A percentile compares a stretch with the other conserved stretches of the same genome.
phyloP scores from a whole-genome alignment of 208 protist genomes.

The Trypanosoma congolense region DNA sequence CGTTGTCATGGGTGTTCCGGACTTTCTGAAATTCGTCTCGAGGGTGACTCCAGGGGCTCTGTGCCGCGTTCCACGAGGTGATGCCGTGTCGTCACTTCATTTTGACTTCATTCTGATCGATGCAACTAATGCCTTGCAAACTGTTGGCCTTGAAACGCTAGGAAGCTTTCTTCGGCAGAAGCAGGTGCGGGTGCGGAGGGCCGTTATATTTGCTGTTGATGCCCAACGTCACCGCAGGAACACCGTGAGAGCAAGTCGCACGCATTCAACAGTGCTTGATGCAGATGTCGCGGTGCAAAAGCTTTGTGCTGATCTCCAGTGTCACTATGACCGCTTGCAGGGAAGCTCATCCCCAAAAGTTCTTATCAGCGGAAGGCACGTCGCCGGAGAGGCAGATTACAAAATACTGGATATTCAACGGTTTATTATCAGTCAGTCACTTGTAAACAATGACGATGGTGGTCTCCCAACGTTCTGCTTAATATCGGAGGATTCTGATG shows the following conservation, averaged over 20 bases:
- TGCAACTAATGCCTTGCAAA: slow-evolving; percentile 78
- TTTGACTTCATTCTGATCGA: slow-evolving; percentile 85
- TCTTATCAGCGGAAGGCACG: slow-evolving; percentile 63
- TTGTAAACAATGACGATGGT: slow-evolving; percentile 13
- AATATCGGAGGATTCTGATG: slow-evolving; percentile 84
- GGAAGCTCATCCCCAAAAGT: slow-evolving; percentile 27
- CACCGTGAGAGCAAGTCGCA: slow-evolving; percentile 48
- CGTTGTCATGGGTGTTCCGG: slow-evolving; percentile 75
- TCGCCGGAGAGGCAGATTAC: slow-evolving; percentile 86
- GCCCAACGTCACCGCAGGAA: slow-evolving; percentile 62
- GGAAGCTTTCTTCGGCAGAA: slow-evolving; percentile 34
- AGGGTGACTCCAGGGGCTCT: slow-evolving; percentile 57
- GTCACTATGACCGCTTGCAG: slow-evolving; percentile 19
- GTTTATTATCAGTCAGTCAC: slow-evolving; percentile 30
- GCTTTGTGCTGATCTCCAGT: slow-evolving; percentile 35
- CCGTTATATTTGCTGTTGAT: slow-evolving; percentile 79
- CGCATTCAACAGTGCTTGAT: slow-evolving; percentile 56
- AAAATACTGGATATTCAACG: slow-evolving; percentile 82
- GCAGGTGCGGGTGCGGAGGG: slow-evolving; percentile 29
- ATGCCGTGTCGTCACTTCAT: slow-evolving; percentile 17
- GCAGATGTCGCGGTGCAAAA: slow-evolving; percentile 62
- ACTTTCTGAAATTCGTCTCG: slow-evolving; percentile 80
- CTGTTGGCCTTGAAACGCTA: slow-evolving; percentile 56
- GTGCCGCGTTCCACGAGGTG: slow-evolving; percentile 42
- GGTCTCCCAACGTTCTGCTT: slow-evolving; percentile 64